Percentiles rank a stretch among this genome's conserved stretches.
Evolutionary conservation across 2,329 filamentous ascomycete genomes (phyloP).

Genomic region (Grosmannia clavigera): DNA sequence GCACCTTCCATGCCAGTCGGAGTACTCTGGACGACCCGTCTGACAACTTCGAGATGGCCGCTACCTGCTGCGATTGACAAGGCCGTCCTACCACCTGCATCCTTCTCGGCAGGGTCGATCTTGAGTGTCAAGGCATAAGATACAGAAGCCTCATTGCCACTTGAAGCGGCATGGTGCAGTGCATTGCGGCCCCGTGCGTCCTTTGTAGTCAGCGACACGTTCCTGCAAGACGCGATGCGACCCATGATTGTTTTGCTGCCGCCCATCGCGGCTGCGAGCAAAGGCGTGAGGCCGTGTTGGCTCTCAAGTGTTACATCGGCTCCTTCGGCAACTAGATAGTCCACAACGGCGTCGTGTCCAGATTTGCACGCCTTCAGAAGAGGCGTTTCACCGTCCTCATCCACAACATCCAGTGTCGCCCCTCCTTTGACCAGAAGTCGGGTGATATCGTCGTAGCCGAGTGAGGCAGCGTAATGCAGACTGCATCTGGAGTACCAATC

Average conservation of each 20-base stretch:
- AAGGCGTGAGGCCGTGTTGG: neutral
- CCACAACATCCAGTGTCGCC: neutral
- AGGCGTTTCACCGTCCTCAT: neutral
- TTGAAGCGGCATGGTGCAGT: neutral
- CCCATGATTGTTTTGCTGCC: neutral
- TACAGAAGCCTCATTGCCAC: neutral
- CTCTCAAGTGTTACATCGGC: neutral
- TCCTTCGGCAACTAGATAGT: neutral
- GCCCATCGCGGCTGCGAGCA: neutral
- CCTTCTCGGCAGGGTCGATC: neutral
- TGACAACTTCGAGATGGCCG: no score
- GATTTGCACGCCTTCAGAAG: neutral
- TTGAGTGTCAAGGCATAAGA: neutral
- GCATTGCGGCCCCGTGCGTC: neutral
- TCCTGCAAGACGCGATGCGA: neutral
- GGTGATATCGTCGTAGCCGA: neutral
- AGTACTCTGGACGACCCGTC: no score
- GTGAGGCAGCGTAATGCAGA: neutral
- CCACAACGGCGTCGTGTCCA: neutral
- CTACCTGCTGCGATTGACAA: neutral
- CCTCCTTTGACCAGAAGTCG: neutral
- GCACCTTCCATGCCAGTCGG: neutral
- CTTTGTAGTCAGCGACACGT: neutral
- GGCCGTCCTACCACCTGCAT: neutral
- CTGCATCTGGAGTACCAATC: neutral